Evolutionary conservation across 129 eudicot genomes (phyloP), one percentile per base, ranked within the genome.

Genomic region (Artemisia tridentata): DNA sequence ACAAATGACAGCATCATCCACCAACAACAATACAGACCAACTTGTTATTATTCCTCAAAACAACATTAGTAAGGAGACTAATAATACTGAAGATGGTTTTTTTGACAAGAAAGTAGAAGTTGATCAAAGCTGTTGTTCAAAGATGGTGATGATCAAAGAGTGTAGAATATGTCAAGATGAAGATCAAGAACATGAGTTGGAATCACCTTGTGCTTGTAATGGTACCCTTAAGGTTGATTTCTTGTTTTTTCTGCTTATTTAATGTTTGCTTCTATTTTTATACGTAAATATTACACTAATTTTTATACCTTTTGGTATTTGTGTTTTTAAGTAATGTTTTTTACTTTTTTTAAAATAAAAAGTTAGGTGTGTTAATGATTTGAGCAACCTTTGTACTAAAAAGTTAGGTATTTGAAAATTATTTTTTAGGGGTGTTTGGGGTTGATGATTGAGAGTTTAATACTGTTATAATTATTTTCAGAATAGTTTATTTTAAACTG

Each of bases 151-250:
- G 20, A 49, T 68, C 63, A 79, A 80, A 51, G 96, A 89, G 84
- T 90, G 95, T 65, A 84, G 95, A 73, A 90, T 90, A 70, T 90
- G 95, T 55, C 97, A 90, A n/a, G 97, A 90, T 62, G 97, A 90
- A 75, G 95, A 90, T 70, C 88, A 81, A 4, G 86, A 83, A 41
- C 80, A 79, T n/a, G 70, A 80, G 5, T 70, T 90, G 84, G 97
- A 90, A 51, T 82, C 88, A 51, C 97, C 91, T 74, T 90, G 97
- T 83, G 88, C 91, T 69, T 90, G 95, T 71, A 90, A 82, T 83
- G 97, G 97, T 72, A 87, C 92, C 63, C 88, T 87, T 67, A 90
- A 90, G 95, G 96, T 87, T 55, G 15, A 0, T 14, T 51, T 5
- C 61, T 55, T n/a, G 14, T 60, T 60, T 60, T 12, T 12, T 45